Conservation (phyloP, 139 green algal species). For the Micromonas pusilla region DNA sequence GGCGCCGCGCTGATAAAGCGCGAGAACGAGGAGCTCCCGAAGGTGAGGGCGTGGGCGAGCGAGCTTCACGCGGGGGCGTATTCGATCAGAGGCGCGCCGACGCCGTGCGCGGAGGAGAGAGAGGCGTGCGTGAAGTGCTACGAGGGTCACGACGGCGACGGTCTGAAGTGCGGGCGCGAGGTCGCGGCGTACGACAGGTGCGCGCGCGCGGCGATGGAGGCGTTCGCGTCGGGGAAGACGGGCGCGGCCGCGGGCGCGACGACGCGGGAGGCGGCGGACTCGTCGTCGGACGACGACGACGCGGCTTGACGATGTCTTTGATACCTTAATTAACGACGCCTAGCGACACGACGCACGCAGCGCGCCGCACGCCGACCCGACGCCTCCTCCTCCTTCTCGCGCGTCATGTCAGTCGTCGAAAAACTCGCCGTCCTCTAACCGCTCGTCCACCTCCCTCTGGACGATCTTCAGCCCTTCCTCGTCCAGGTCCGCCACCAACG, state of each 20-base stretch:
- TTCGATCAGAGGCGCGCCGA: not conserved
- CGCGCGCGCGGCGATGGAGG: no score
- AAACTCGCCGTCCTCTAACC: not conserved
- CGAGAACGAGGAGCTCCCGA: not conserved
- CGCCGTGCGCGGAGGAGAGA: not conserved
- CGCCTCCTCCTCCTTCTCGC: no score
- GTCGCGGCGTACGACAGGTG: not conserved
- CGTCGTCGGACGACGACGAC: no score
- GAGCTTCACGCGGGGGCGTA: not conserved
- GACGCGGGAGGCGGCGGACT: no score
- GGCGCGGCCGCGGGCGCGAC: constrained; percentile 6
- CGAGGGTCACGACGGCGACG: not conserved
- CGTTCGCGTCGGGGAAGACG: not conserved
- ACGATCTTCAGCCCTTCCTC: constrained; percentile 49
- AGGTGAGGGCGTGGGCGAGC: not conserved
- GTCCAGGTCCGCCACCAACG: constrained; percentile 54
- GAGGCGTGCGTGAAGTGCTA: not conserved
- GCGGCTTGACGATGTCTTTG: no score
- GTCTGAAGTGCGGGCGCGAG: not conserved
- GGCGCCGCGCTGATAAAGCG: not conserved
- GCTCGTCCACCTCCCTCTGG: constrained; percentile 23
- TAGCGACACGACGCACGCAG: no score
- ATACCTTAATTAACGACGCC: no score
- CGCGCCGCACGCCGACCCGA: no score
- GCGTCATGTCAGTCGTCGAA: no score